Evolutionary conservation across 352 stramenopile genomes (phyloP), one percentile per base, ranked within the genome.

Genomic region (Globisporangium carolinianum): DNA sequence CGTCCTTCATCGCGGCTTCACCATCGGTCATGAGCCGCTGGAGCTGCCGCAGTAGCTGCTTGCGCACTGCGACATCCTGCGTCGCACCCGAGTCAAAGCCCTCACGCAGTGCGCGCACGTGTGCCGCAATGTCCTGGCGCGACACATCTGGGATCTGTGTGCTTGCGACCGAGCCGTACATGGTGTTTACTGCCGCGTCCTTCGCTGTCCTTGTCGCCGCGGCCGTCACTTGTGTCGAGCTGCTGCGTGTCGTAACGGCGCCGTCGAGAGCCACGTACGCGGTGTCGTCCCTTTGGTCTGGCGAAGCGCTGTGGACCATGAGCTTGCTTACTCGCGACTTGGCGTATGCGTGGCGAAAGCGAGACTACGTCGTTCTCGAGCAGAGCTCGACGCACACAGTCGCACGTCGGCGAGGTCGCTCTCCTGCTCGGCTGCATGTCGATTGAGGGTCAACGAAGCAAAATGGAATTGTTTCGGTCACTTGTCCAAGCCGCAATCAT

Each of bases 1-100:
- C 80, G 38, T 79, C 75, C 37, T 70, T 68, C 35, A 91, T 62
- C 9, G 53, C 32, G 11, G 67, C 35, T 54, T 78, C 66, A 52
- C 75, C 79, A 49, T 94, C 75, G 15, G 53, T 62, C 48, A 93
- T 55, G 14, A 93, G 49, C 18, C 38, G 54, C 37, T 79, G 67
- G 14, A 94, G 61, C 55, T 77, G 66, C 24, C 55, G 61, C 9
- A 94, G 73, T 55, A 87, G 62, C 38, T 57, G 36, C 47, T 69
- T 72, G 15, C 83, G 76, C 42, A 60, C 67, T 17, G 60, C 47
- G 15, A 87, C 10, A 38, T 79, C 61, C 48, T 69, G 74, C 6
- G 79, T 86, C 35, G 66, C 68, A 37, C 79, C 78, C 3, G 65
- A 65, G 4, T 66, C 54, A 61, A 86, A 93, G 53, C 63, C 70